Evolutionary conservation across 1,284 basidiomycete genomes (phyloP).

Genomic region (Peniophora sp.): DNA sequence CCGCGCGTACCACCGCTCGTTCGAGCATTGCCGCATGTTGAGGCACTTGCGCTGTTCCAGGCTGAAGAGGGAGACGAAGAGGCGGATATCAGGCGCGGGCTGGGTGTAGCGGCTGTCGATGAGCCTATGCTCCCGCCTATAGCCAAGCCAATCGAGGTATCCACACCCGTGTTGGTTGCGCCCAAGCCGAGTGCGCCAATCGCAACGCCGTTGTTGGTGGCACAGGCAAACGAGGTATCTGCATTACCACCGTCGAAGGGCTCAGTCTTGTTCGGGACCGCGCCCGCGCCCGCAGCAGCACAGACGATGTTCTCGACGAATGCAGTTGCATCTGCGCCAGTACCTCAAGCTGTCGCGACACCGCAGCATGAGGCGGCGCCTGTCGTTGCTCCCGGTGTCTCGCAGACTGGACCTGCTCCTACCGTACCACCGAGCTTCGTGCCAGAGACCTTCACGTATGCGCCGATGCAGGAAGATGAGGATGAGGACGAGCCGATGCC

Average conservation of each 20-base stretch:
- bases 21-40: slow-evolving; percentile 57
- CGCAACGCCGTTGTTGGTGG: not conserved
- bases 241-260: not conserved
- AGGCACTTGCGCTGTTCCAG: slow-evolving; percentile 50
- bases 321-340: not conserved
- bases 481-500: slow-evolving; percentile 53
- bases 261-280: not conserved
- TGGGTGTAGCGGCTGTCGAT: slow-evolving; percentile 25
- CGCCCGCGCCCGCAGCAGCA: not conserved
- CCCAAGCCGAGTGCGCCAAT: not conserved
- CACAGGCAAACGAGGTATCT: not conserved
- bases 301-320: not conserved
- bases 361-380: not conserved
- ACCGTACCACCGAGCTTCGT: slow-evolving; percentile 4
- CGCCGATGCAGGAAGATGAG: slow-evolving; percentile 21
- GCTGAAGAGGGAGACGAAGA: slow-evolving; percentile 61
- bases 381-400: not conserved
- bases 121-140: not conserved
- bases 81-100: slow-evolving; percentile 28
- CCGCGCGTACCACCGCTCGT: slow-evolving; percentile 71
- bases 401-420: not conserved
- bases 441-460: not conserved
- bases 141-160: not conserved
- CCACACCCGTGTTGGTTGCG: not conserved
- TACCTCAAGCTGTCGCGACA: not conserved